phyloP scores from a whole-genome alignment of 768 basidiomycete species.

The Sporobolomyces phaffii region DNA sequence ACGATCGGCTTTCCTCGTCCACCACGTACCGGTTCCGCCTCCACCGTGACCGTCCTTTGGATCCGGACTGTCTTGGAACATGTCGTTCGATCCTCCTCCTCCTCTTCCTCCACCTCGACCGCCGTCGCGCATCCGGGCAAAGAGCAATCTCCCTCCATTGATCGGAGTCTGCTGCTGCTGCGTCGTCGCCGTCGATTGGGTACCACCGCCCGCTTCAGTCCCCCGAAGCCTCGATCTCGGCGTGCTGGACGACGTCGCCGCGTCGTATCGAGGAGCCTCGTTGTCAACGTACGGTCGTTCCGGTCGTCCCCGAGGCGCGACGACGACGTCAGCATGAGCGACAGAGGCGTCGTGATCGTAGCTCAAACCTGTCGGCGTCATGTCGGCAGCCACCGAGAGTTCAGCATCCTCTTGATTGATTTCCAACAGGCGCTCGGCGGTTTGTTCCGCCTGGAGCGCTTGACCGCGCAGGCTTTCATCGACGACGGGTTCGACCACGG shows the following conservation, averaged over 20 bases:
- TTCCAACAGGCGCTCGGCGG: conserved; percentile 79
- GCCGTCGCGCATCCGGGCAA: too few species aligned
- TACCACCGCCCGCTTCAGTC: too few species aligned
- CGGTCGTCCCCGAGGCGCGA: too few species aligned
- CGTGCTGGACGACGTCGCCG: too few species aligned
- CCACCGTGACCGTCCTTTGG: background rate
- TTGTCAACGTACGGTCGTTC: too few species aligned
- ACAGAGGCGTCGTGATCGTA: background rate
- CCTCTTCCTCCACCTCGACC: background rate
- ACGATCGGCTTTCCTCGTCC: conserved; percentile 13
- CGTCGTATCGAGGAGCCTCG: too few species aligned
- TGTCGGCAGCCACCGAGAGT: too few species aligned
- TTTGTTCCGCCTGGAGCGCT: conserved; percentile 88
- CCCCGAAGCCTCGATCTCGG: too few species aligned
- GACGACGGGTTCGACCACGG: conserved; percentile 52
- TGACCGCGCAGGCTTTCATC: conserved; percentile 81
- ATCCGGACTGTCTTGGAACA: conserved; percentile 36
- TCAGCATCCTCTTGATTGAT: conserved; percentile 66
- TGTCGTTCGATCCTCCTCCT: background rate
- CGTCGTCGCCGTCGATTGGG: too few species aligned
- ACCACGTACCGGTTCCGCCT: conserved; percentile 22
- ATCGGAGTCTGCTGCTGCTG: conserved; percentile 15
- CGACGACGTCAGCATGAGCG: too few species aligned
- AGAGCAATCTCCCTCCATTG: background rate
- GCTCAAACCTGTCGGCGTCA: background rate